Evolutionary conservation across 805 yeast species (phyloP).

Genomic region (Saccharomycopsis synnaedendra): DNA sequence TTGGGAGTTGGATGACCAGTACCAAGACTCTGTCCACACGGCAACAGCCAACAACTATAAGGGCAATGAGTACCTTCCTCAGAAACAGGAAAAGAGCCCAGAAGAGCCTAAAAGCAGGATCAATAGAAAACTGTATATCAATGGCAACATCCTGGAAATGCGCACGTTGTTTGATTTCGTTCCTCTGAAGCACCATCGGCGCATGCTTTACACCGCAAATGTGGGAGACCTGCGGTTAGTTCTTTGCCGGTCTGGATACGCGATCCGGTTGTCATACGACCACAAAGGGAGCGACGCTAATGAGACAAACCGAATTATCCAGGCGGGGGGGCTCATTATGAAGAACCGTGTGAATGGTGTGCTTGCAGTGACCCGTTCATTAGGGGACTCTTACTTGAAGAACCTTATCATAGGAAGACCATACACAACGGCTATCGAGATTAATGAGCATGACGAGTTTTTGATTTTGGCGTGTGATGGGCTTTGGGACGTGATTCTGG

Average conservation of each 20-base stretch:
- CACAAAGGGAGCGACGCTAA: conserved; percentile 80
- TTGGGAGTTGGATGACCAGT: conserved; percentile 50
- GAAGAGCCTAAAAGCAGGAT: background rate
- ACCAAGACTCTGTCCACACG: conserved; percentile 10
- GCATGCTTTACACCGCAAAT: conserved; percentile 86
- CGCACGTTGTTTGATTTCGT: conserved; percentile 34
- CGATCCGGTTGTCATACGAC: conserved; percentile 78
- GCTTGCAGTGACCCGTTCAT: conserved; percentile 84
- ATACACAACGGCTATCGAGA: conserved; percentile 78
- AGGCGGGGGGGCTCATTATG: conserved; percentile 78
- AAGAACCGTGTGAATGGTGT: conserved; percentile 92
- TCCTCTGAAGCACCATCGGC: conserved; percentile 38
- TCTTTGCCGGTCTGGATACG: conserved; percentile 59
- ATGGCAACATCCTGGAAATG: conserved; percentile 19
- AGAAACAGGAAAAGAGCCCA: background rate
- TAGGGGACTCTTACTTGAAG: conserved; percentile 92
- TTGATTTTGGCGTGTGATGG: conserved; percentile 94
- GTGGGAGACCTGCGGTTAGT: conserved; percentile 91
- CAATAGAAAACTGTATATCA: conserved; percentile 12
- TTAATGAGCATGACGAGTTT: conserved; percentile 58
- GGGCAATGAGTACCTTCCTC: conserved; percentile 9
- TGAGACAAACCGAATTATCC: conserved; percentile 66
- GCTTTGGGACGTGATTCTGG: conserved; percentile 88
- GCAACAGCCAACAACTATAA: conserved; percentile 12
- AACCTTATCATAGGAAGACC: conserved; percentile 83